Base-by-base conservation (phyloP, 345 rosid genomes). In the Geranium rotundifolium region DNA sequence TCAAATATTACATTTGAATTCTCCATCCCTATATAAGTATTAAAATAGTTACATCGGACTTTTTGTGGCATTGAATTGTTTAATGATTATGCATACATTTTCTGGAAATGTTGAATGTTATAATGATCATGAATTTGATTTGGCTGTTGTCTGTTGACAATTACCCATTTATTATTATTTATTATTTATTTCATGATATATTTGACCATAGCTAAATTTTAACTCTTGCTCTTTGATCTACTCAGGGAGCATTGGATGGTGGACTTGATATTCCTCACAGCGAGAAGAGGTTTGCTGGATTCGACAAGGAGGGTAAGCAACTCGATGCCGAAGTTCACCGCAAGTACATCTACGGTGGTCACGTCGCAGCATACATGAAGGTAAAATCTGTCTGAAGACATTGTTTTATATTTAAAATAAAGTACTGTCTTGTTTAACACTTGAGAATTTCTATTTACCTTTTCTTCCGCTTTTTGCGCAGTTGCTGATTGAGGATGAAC, bases 231-330 rank as follows among this genome's bases (percentile, higher is more conserved):
- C 41, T 34, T 34, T 5, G 41, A 7, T 10, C 52, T 46, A 2
- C 27, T 29, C 72, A 90, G 96, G 97, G 97, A 54, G 93, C 93
- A 30, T 72, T 86, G 77, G 93, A 90, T 61, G 96, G 91, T 62
- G 97, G 97, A 12, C 71, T 90, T 76, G 97, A 90, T 66, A 86
- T 90, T 60, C 96, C 96, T 6, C 93, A 90, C 69, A 84, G 96
- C 57, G 97, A 86, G 50, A 86, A 90, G 83, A 76, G 97, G 59
- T 90, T 88, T 65, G 96, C 97, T 20, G 96, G 97, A 16, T 90
- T 88, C 65, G 69, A 73, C 7, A 86, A 82, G 78, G 89, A 86
- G 0, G 55, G 75, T 31, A 84, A 86, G 76, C 93, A 83, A 74
- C 96, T 90, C 23, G 88, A 88, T 80, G 84, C 79, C 39, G 97